Percentiles rank a stretch among this genome's conserved stretches.
phyloP scores from a whole-genome alignment of 2,329 filamentous ascomycete genomes.

The Exophiala sp. region DNA sequence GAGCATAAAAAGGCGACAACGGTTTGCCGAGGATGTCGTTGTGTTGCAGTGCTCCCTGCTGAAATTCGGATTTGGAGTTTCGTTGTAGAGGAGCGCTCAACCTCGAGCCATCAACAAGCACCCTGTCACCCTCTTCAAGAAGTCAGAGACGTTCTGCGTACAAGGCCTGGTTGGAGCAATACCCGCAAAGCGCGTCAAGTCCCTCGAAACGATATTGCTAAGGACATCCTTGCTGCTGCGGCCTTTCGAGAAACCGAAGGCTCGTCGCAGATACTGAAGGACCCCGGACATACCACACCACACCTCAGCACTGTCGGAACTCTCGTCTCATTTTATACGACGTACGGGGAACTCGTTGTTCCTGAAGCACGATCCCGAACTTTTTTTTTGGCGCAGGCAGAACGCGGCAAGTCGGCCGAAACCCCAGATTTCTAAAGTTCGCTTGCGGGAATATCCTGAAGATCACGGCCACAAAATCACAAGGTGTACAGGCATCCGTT shows the following conservation, averaged over 20 bases:
- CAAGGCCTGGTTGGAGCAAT: neutral
- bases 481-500: neutral
- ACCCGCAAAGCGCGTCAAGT: slow-evolving; percentile 16
- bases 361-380: neutral
- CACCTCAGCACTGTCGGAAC: neutral
- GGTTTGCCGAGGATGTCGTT: slow-evolving; percentile 59
- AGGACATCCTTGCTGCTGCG: neutral
- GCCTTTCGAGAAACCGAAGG: slow-evolving; percentile 11
- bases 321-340: neutral
- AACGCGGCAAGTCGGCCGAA: slow-evolving; percentile 13
- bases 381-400: slow-evolving; percentile 1
- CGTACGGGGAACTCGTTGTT: neutral
- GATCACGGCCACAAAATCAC: neutral
- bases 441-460: slow-evolving; percentile 3
- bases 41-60: slow-evolving; percentile 35
- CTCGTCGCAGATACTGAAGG: slow-evolving; percentile 8
- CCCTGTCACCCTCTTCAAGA: slow-evolving; percentile 40
- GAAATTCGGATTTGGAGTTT: slow-evolving; percentile 34
- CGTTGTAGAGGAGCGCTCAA: slow-evolving; percentile 41
- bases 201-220: slow-evolving; percentile 1
- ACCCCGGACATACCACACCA: slow-evolving; percentile 16
- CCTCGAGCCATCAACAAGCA: slow-evolving; percentile 37
- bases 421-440: slow-evolving; percentile 9
- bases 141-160: neutral
- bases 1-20: slow-evolving; percentile 14